phyloP scores from a whole-genome alignment of 75 land plant genomes.

The Larix kaempferi region DNA sequence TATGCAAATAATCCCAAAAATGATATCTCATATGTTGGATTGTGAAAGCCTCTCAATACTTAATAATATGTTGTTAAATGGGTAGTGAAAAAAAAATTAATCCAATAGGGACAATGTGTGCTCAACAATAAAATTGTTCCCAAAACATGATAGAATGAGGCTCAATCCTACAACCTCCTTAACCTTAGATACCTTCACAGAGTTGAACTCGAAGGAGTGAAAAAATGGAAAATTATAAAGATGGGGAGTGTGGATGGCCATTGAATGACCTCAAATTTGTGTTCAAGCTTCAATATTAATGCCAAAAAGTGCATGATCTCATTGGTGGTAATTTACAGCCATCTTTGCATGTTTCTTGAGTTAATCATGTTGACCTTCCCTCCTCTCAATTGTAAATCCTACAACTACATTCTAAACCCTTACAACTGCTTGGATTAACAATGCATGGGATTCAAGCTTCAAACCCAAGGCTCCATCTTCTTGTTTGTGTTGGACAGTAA shows the following conservation, averaged over 20 bases:
- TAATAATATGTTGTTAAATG: no score
- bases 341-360: slow-evolving; percentile 56
- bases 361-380: slow-evolving; percentile 63
- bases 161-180: no score
- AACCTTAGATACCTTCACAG: no score
- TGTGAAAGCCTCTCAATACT: no score
- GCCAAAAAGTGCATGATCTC: slow-evolving; percentile 92
- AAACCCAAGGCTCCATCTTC: slow-evolving; percentile 56
- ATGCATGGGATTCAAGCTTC: slow-evolving; percentile 12
- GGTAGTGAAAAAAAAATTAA: no score
- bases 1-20: no score
- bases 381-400: slow-evolving; percentile 87
- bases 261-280: slow-evolving; percentile 83
- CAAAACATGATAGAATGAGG: no score
- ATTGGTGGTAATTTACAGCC: slow-evolving; percentile 74
- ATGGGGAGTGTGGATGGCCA: slow-evolving; percentile 81
- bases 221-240: slow-evolving; percentile 43
- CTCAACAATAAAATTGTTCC: no score
- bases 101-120: no score
- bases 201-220: no score
- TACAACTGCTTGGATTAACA: slow-evolving; percentile 69
- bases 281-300: slow-evolving; percentile 84
- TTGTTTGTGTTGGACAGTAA: slow-evolving; percentile 89
- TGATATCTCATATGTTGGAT: no score
- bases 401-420: slow-evolving; percentile 67